phyloP scores from a whole-genome alignment of 768 basidiomycete species.

The Boletales sp. region DNA sequence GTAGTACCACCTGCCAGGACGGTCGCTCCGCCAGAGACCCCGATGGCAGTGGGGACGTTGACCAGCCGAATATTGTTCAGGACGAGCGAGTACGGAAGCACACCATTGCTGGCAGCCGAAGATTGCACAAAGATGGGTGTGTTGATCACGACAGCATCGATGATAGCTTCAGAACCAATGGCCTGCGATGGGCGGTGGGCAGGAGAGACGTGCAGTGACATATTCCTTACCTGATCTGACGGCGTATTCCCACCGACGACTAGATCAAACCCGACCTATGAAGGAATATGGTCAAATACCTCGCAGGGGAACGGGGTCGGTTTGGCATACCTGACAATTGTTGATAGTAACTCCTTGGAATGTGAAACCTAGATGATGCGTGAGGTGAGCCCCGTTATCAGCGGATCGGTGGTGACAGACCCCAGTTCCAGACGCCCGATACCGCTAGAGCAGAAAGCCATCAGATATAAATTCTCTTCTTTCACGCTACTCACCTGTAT shows the following conservation, averaged over 20 bases:
- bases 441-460: constrained; percentile 14
- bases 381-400: not conserved
- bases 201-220: too few species aligned
- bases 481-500: constrained; percentile 27
- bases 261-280: constrained; percentile 43
- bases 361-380: constrained; percentile 38
- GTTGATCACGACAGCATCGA: constrained; percentile 42
- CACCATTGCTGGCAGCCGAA: constrained; percentile 28
- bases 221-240: constrained; percentile 28
- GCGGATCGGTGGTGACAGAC: constrained; percentile 16
- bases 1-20: constrained; percentile 36
- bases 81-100: constrained; percentile 32
- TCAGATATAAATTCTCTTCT: not conserved
- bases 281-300: not conserved
- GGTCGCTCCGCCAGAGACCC: constrained; percentile 24
- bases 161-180: constrained; percentile 41
- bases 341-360: constrained; percentile 50
- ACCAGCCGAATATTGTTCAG: constrained; percentile 35
- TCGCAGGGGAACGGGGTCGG: too few species aligned
- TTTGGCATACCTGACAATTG: constrained; percentile 27
- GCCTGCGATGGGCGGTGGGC: constrained; percentile 23
- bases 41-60: constrained; percentile 34
- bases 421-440: constrained; percentile 40
- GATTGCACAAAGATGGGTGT: constrained; percentile 43
- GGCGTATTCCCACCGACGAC: constrained; percentile 34